phyloP scores from a whole-genome alignment of 2,329 filamentous ascomycete genomes.

The Apiospora koreana region DNA sequence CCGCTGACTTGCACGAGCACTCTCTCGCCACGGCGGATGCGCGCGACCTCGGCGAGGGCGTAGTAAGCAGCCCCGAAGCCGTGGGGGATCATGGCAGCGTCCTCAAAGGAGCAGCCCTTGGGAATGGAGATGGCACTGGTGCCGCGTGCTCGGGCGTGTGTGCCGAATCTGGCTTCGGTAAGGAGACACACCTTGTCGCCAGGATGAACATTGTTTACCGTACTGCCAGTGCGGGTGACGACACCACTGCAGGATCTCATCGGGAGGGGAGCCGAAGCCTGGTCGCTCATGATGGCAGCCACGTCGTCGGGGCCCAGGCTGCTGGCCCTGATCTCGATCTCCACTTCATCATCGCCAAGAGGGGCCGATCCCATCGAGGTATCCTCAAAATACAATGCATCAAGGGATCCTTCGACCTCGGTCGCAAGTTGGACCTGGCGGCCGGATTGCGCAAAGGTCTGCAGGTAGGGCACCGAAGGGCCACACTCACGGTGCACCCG shows the following conservation, averaged over 20 bases:
- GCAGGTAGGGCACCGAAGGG: constrained; percentile 22
- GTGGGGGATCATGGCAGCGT: constrained; percentile 13
- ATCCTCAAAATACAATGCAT: constrained; percentile 21
- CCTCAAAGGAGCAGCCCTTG: constrained; percentile 23
- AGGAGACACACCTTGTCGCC: constrained; percentile 37
- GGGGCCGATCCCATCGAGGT: constrained; percentile 10
- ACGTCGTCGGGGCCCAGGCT: constrained; percentile 31
- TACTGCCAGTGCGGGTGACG: neutral
- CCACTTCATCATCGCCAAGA: constrained; percentile 36
- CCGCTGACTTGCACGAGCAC: constrained; percentile 15
- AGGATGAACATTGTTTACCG: constrained; percentile 20
- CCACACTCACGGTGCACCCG: constrained; percentile 23
- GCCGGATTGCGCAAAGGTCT: constrained; percentile 17
- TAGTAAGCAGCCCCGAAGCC: constrained; percentile 16
- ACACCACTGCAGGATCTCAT: neutral
- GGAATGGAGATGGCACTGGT: constrained; percentile 31
- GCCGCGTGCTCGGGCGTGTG: constrained; percentile 26
- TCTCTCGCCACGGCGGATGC: constrained; percentile 11
- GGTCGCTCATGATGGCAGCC: neutral
- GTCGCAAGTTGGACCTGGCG: constrained; percentile 19
- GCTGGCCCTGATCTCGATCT: constrained; percentile 30
- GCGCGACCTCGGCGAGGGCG: constrained; percentile 10
- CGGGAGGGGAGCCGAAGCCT: neutral
- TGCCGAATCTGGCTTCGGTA: constrained; percentile 36
- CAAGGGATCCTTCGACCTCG: constrained; percentile 16